Evolutionary conservation across 2,329 filamentous ascomycete genomes (phyloP), one percentile per base, ranked within the genome.

Genomic region (Cladosporium sp.): DNA sequence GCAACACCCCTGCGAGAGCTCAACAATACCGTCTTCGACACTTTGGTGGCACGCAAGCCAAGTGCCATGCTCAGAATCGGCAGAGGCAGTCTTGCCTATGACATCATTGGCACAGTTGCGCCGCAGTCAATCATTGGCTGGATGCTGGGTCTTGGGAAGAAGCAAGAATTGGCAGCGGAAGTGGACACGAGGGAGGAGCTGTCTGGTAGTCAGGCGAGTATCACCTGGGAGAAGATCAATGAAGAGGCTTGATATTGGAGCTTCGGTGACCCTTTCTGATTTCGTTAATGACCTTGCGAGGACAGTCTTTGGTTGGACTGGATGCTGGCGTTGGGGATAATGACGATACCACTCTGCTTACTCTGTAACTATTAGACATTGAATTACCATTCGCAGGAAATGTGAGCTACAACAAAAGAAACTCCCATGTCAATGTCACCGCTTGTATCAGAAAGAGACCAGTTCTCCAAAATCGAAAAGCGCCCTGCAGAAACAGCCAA

Each of bases 1-100:
- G 70, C 72, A 1, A 93, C 88, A 67, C 88, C 90, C 3, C 82
- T 96, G 54, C 85, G 91, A 34, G 88, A 91, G 68, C 84, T 99
- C 63, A 91, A 98, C 78, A 89, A 92, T 74, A 89, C 91, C 2
- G 89, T 99, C 11, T 96, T 97, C 75, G 94, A 98, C 76, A 91
- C 95, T 36, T 86, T 98, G 63, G 89, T 91, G 69, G 85, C 87
- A 51, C 85, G 85, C 70, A 75, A 76, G 58, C 85, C 84, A 28
- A 82, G 81, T 56, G 82, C 86, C 39, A 86, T 91, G 1, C 86
- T 94, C 69, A 89, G 91, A 65, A 90, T 97, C 18, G 95, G 95
- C 0, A 87, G 93, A 60, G 95, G 95, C 7, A 92, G 92, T 59
- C 84, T 90, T 64, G 83, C 93, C 0, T 98, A 98, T 77, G 91